Evolutionary conservation across 371 early-diverging fungal genomes (phyloP).

Genomic region (Mortierella sp.): DNA sequence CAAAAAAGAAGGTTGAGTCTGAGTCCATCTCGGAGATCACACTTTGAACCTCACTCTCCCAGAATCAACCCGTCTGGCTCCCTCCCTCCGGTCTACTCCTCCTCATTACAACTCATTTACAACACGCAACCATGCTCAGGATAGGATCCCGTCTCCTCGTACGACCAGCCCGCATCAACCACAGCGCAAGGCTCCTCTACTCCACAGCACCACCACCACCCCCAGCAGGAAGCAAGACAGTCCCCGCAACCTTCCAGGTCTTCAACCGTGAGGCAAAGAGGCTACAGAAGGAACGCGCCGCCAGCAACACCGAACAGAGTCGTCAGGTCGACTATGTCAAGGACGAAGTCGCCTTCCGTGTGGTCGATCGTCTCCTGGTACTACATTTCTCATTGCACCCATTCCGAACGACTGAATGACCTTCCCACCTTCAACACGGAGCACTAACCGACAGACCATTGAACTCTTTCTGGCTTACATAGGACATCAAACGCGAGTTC

Average conservation of each 20-base stretch:
- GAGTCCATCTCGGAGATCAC: neutral
- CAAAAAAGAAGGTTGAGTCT: neutral
- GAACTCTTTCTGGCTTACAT: neutral
- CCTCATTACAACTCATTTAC: neutral
- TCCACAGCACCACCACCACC: conserved; percentile 34
- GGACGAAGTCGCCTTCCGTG: conserved; percentile 90
- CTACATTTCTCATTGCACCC: conserved; percentile 49
- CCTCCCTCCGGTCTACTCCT: conserved; percentile 4
- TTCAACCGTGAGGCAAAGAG: conserved; percentile 84
- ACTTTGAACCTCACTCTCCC: neutral
- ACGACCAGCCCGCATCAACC: conserved; percentile 2
- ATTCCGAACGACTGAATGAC: neutral
- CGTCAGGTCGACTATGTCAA: conserved; percentile 92
- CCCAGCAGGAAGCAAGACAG: conserved; percentile 25
- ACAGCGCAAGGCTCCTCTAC: conserved; percentile 14
- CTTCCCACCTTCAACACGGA: neutral
- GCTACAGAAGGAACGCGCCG: conserved; percentile 86
- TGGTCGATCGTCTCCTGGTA: conserved; percentile 92
- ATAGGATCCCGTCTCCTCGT: conserved; percentile 9
- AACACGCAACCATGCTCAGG: conserved; percentile 3
- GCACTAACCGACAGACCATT: neutral
- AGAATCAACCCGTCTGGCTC: neutral
- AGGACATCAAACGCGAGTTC: conserved; percentile 91
- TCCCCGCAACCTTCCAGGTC: conserved; percentile 69
- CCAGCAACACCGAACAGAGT: conserved; percentile 67